Base-by-base conservation (phyloP, 805 yeast species). In the Cyberlindnera saturnus region DNA sequence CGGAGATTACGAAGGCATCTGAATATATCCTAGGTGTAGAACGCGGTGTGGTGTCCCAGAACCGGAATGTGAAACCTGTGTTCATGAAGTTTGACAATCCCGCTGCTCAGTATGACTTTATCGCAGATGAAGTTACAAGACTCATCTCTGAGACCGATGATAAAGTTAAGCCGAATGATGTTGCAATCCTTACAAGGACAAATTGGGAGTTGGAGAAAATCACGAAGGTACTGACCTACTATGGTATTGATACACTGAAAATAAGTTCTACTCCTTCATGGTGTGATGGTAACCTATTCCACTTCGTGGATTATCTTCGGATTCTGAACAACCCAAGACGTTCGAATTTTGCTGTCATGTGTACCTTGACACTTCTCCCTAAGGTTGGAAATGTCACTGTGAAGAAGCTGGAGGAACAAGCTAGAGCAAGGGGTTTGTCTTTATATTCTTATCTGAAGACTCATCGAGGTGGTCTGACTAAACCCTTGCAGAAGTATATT, bases 131-230 rank as follows among this genome's bases (percentile, higher is more conserved):
- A 52, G 69, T 77, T 6, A 44, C 64, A 6, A 48, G 76, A 32
- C 47, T 78, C 6, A 57, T 71, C 0, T 49, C 62, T 4, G 56
- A 64, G 15, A 71, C 75, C 52, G 65, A 71, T 8, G 75, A 75
- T 0, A 43, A 55, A 4, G 58, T 77, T 15, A 60, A 62, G 23
- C 71, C 69, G 0, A 59, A 64, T 7, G 82, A 82, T 55, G 68
- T 82, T 53, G 73, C 77, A 0, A 60, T 82, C 3, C 53, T 82
- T 28, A 65, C 79, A 0, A 63, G 75, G 40, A 69, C 82, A 0
- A 82, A 82, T 52, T 60, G 60, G 14, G 78, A 76, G 39, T 55
- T 80, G 7, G 66, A 69, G 11, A 49, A 59, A 0, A 56, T 77
- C 0, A 62, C 62, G 26, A 62, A 60, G 16, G 57, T 64, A 28